Base-by-base conservation (phyloP, 2,329 filamentous ascomycete genomes). In the Blastomyces parvus region DNA sequence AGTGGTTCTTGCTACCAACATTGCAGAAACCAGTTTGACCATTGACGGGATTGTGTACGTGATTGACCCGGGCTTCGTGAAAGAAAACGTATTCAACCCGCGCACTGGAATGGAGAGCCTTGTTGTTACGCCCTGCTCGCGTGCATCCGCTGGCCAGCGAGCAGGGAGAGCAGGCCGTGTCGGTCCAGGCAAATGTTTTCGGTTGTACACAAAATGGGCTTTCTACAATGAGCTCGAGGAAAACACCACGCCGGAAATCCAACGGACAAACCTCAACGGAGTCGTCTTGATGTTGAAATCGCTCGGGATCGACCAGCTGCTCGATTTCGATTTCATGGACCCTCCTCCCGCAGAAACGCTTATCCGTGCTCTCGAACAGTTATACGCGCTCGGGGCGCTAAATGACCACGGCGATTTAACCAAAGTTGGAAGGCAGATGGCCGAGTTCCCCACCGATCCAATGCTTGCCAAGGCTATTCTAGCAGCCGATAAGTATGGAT, bases 11-110 rank as follows among this genome's bases (percentile, higher is more conserved):
- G 91, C 93, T 0, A 97, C 94, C 2, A 99, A 99, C 72, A 97
- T 99, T 74, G 94, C 94, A 2, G 94, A 99, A 75, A 99, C 94
- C 0, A 91, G 87, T 80, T 78, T 99, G 71, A 99, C 94, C 0
- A 96, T 99, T 64, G 92, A 97, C 73, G 93, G 92, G 19, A 96
- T 97, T 64, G 89, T 93, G 9, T 97, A 95, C 73, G 94, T 97
- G 44, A 96, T 97, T 64, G 94, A 99, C 69, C 90, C 90, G 0
- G 94, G 94, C 0, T 96, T 95, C 67, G 91, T 94, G 66, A 99
- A 99, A 74, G 91, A 97, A 72, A 96, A 96, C 69, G 84, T 92
- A 1, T 97, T 93, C 78, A 96, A 96, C 66, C 88, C 92, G 0
- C 86, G 88, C 0, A 96, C 90, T 0, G 92, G 92, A 62, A 96